phyloP scores from a whole-genome alignment of 371 early-diverging fungal species.

The Mucor irregularis region DNA sequence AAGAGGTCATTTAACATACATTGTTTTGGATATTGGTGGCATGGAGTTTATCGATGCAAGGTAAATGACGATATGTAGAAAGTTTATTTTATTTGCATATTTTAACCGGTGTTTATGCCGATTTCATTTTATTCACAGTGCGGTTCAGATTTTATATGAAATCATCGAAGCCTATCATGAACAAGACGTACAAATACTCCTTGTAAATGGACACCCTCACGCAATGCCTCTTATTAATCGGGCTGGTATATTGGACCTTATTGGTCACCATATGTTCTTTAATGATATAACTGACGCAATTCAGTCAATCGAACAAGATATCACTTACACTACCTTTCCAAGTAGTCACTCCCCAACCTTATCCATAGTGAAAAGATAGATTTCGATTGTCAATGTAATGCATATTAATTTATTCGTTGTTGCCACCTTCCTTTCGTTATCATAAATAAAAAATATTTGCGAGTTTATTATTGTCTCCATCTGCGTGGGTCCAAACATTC shows the following conservation, averaged over 20 bases:
- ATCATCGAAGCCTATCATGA: slow-evolving; percentile 76
- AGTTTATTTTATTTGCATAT: slow-evolving; percentile 1
- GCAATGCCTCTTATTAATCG: slow-evolving; percentile 63
- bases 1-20: slow-evolving; percentile 56
- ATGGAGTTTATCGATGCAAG: slow-evolving; percentile 85
- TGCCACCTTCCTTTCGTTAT: too few species aligned
- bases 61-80: too few species aligned
- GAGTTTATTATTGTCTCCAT: too few species aligned
- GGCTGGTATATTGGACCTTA: slow-evolving; percentile 59
- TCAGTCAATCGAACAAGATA: slow-evolving; percentile 34
- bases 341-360: neutral
- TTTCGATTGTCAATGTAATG: too few species aligned
- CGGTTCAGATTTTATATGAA: slow-evolving; percentile 78
- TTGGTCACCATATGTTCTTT: slow-evolving; percentile 60
- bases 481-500: too few species aligned
- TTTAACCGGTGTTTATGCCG: neutral
- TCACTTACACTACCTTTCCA: slow-evolving; percentile 15
- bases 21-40: slow-evolving; percentile 84
- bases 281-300: slow-evolving; percentile 31
- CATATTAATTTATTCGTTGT: too few species aligned
- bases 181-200: slow-evolving; percentile 70
- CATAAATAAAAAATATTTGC: too few species aligned
- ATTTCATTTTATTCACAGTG: slow-evolving; percentile 44
- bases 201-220: slow-evolving; percentile 73
- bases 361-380: too few species aligned